Evolutionary conservation across 2,329 filamentous ascomycete species (phyloP).

Genomic region (Claviceps fusiformis): DNA sequence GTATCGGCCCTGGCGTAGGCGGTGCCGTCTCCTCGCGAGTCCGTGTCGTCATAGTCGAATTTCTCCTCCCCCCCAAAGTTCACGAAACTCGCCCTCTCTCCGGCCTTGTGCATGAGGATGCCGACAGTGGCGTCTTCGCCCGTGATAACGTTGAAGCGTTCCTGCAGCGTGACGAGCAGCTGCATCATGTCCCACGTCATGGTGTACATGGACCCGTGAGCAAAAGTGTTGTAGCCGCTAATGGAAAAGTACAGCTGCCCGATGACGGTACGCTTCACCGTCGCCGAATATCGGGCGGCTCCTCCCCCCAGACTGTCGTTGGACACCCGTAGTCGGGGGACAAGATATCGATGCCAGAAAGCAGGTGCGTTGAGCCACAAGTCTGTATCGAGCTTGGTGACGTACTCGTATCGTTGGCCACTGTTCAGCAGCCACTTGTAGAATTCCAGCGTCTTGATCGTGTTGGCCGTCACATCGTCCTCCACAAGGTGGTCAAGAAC

Average conservation of each 20-base stretch:
- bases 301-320: not conserved
- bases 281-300: conserved; percentile 4
- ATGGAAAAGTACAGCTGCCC: conserved; percentile 16
- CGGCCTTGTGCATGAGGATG: conserved; percentile 15
- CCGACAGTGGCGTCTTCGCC: conserved; percentile 19
- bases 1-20: conserved; percentile 15
- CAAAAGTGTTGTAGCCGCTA: conserved; percentile 14
- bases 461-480: conserved; percentile 19
- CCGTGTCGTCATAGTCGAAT: conserved; percentile 17
- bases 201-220: conserved; percentile 21
- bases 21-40: conserved; percentile 14
- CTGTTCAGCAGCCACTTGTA: conserved; percentile 17
- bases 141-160: conserved; percentile 12
- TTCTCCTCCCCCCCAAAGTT: conserved; percentile 17
- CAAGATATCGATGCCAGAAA: conserved; percentile 18
- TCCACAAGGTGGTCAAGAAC: conserved; percentile 19
- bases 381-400: conserved; percentile 21
- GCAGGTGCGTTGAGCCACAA: conserved; percentile 18
- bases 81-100: conserved; percentile 13
- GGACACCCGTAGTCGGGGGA: conserved; percentile 12
- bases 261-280: conserved; percentile 14
- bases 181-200: conserved; percentile 20
- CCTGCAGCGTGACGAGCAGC: conserved; percentile 14
- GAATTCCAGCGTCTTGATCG: conserved; percentile 20
- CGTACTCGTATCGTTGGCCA: conserved; percentile 15